phyloP scores from a whole-genome alignment of 768 basidiomycete species.

The Lanmaoa pseudosensibilis region DNA sequence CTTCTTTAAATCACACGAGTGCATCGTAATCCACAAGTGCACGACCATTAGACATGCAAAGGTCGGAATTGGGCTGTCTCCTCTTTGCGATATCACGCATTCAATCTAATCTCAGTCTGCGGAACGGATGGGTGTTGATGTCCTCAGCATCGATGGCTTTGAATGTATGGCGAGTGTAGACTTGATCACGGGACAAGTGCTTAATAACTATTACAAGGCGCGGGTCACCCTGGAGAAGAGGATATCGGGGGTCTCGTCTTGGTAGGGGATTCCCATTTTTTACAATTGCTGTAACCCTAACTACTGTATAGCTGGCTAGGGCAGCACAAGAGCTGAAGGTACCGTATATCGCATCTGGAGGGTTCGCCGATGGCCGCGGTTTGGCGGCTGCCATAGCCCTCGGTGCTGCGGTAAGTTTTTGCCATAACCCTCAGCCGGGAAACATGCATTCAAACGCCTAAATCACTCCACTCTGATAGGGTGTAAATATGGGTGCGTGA shows the following conservation, averaged over 20 bases:
- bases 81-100: conserved; percentile 7
- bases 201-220: conserved; percentile 50
- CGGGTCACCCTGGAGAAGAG: conserved; percentile 93
- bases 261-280: conserved; percentile 38
- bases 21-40: conserved; percentile 88
- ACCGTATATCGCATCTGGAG: conserved; percentile 90
- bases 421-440: background rate
- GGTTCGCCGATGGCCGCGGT: conserved; percentile 84
- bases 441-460: background rate
- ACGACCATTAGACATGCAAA: conserved; percentile 85
- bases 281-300: background rate
- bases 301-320: conserved; percentile 63
- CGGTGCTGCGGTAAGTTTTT: conserved; percentile 66
- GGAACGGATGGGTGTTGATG: conserved; percentile 77
- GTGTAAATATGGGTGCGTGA: conserved; percentile 73
- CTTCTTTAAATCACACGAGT: conserved; percentile 75
- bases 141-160: conserved; percentile 87
- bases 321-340: conserved; percentile 80
- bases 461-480: conserved; percentile 41
- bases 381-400: conserved; percentile 79
- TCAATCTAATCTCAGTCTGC: conserved; percentile 44
- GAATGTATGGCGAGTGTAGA: conserved; percentile 58
- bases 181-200: background rate
- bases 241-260: conserved; percentile 87
- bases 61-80: conserved; percentile 37